phyloP scores from a whole-genome alignment of 2,329 filamentous ascomycete genomes.

The Metarhizium humberi region DNA sequence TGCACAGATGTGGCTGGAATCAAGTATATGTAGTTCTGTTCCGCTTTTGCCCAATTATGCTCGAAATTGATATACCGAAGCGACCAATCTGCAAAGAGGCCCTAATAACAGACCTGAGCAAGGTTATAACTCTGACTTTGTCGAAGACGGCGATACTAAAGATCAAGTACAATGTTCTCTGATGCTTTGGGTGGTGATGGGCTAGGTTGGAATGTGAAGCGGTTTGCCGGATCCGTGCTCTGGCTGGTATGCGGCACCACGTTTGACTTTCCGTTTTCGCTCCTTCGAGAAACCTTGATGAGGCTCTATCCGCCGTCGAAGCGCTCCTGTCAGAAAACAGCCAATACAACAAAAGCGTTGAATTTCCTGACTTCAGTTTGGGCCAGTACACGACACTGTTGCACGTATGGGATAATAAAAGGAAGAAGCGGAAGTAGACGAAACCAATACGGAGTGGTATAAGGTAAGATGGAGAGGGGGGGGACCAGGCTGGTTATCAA shows the following conservation, averaged over 20 bases:
- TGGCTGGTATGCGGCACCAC: constrained; percentile 7
- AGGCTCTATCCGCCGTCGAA: background rate
- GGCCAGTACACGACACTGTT: background rate
- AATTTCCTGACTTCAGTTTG: background rate
- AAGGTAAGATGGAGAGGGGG: background rate
- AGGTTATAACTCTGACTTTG: background rate
- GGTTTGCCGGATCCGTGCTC: constrained; percentile 5
- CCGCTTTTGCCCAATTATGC: background rate
- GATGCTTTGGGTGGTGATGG: constrained; percentile 3
- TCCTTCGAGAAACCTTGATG: background rate
- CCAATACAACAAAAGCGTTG: background rate
- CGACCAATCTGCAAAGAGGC: background rate
- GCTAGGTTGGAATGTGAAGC: constrained; percentile 3
- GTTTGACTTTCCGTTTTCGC: constrained; percentile 4
- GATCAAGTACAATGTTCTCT: background rate
- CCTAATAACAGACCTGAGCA: too few species aligned
- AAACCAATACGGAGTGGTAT: background rate
- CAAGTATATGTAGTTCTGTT: constrained; percentile 4
- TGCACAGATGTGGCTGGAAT: background rate
- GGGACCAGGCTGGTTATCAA: background rate
- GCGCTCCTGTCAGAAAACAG: background rate
- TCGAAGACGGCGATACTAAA: constrained; percentile 3
- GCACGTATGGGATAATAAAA: background rate
- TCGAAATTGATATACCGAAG: background rate
- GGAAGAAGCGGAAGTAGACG: background rate